Evolutionary conservation across 768 basidiomycete genomes (phyloP).

Genomic region (Cyathus striatus): DNA sequence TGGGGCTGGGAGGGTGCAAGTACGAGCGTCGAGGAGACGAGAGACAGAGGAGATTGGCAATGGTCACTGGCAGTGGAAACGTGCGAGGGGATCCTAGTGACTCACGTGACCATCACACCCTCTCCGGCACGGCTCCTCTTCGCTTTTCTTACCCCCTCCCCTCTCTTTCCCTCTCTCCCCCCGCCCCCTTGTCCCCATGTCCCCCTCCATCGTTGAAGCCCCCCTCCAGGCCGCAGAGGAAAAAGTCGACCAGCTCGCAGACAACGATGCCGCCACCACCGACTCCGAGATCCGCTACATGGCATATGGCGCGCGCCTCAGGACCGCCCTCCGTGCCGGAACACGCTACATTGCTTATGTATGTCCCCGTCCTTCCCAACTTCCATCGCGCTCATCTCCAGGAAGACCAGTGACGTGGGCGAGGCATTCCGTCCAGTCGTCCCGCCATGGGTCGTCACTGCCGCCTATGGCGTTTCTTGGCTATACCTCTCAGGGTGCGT

Average conservation of each 20-base stretch:
- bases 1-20: no score
- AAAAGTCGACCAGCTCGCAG: conserved; percentile 53
- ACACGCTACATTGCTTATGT: conserved; percentile 78
- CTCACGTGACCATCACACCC: neutral
- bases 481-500: conserved; percentile 60
- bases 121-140: neutral
- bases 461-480: conserved; percentile 82
- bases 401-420: conserved; percentile 80
- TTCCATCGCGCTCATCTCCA: conserved; percentile 18
- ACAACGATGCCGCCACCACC: conserved; percentile 57
- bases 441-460: conserved; percentile 63
- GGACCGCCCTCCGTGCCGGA: conserved; percentile 68
- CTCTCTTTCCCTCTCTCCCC: neutral
- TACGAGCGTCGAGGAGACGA: conserved; percentile 11
- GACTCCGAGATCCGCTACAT: conserved; percentile 68
- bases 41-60: conserved; percentile 14
- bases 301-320: conserved; percentile 74
- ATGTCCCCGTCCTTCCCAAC: conserved; percentile 16
- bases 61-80: conserved; percentile 11
- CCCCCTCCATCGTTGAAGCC: conserved; percentile 2
- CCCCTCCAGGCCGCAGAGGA: conserved; percentile 36
- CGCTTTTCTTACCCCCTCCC: neutral
- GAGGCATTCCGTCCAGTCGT: conserved; percentile 82
- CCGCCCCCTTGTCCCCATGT: neutral
- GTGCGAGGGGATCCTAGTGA: neutral